A percentile compares a stretch with the other conserved stretches of the same genome.
Conservation (phyloP, 345 rosid genomes). For the Leavenworthia alabamica region DNA sequence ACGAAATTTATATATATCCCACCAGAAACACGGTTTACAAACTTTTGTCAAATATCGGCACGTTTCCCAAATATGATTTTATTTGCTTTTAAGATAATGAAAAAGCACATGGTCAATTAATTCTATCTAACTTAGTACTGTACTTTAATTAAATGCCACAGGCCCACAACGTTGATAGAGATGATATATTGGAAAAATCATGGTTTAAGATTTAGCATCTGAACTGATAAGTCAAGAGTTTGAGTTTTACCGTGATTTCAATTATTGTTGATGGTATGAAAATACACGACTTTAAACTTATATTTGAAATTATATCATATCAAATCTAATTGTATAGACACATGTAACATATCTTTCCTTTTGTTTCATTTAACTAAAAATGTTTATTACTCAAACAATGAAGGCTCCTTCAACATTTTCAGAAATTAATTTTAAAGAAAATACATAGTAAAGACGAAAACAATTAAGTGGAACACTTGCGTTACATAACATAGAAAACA, state of each 20-base stretch:
- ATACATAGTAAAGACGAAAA: background rate
- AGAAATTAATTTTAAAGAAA: background rate
- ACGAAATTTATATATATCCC: background rate
- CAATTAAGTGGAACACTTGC: conserved; percentile 3
- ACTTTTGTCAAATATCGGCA: conserved; percentile 5
- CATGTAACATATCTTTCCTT: background rate
- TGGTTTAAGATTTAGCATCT: background rate
- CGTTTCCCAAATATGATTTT: background rate
- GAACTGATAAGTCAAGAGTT: background rate
- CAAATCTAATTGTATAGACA: background rate
- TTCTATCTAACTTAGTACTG: background rate
- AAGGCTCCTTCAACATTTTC: background rate
- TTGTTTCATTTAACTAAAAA: background rate
- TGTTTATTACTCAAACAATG: background rate
- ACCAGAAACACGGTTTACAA: conserved; percentile 15
- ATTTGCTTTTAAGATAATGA: background rate
- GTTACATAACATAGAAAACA: conserved; percentile 20
- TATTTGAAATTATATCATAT: background rate
- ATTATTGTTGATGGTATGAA: background rate
- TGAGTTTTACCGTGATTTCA: background rate
- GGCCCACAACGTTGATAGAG: background rate
- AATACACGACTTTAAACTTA: background rate
- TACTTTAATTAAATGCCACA: background rate
- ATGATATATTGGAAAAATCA: background rate
- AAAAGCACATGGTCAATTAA: conserved; percentile 1